Evolutionary conservation across 2,329 filamentous ascomycete genomes (phyloP), one percentile per base, ranked within the genome.

Genomic region (Pseudogymnoascus sp.): DNA sequence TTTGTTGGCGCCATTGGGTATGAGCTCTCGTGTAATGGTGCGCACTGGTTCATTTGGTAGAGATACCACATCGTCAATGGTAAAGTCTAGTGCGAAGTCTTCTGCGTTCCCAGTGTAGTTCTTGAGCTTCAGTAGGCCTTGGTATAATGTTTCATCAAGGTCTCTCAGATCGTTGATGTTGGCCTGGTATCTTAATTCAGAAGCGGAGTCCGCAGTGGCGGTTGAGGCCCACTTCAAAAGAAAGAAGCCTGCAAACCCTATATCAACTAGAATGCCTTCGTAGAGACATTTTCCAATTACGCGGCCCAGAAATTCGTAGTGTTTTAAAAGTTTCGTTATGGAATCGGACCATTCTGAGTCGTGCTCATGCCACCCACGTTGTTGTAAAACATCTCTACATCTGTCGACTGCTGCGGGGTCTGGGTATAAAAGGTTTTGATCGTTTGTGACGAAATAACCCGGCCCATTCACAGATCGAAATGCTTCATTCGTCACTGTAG

Each of bases 271-370:
- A 47, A 99, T 97, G 0, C 92, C 92, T 76, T 99, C 94, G 71
- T 99, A 99, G 70, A 99, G 79, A 74, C 94, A 99, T 73, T 99
- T 99, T 9, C 94, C 94, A 26, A 99, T 87, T 29, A 99, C 84
- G 3, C 94, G 88, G 1, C 94, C 94, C 0, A 97, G 79, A 67
- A 99, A 99, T 70, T 97, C 92, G 71, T 91, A 97, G 11, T 86
- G 84, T 64, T 83, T 83, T 4, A 94, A 77, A 13, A 94, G 74
- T 29, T 85, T 81, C 3, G 75, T 73, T 58, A 91, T 77, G 1
- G 77, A 74, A 0, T 81, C 78, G 60, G 79, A 81, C 77, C 82
- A 89, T 24, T 83, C 79, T 3, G 76, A 68, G 17, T 81, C 81
- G 2, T 77, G 75, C 64, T 88, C 84, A 0, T 67, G 68, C 1